These are phyloP conservation scores for Agroathelia rolfsii DNA, from an alignment of 1,284 basidiomycete genomes.

Conservation along the genomic window DNA sequence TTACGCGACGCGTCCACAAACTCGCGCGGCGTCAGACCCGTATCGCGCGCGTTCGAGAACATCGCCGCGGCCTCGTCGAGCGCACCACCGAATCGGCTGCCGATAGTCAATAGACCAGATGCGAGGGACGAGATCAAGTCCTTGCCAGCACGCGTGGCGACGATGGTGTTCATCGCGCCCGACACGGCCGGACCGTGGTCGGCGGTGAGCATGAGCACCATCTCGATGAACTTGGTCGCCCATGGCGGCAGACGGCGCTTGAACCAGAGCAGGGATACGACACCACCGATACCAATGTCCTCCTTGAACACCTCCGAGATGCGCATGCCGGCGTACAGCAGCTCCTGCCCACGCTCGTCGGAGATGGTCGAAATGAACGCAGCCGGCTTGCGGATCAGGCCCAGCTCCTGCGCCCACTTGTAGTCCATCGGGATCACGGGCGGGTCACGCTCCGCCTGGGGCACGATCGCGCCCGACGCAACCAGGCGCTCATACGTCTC, in stretches of 20 bases:
- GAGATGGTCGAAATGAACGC: constrained; percentile 99
- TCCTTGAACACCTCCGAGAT: constrained; percentile 99
- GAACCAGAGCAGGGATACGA: constrained; percentile 96
- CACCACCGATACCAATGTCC: constrained; percentile 95
- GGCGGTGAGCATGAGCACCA: constrained; percentile 98
- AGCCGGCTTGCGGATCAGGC: constrained; percentile 96
- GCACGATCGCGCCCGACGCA: constrained; percentile 56
- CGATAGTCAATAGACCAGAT: constrained; percentile 95
- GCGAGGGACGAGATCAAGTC: constrained; percentile 95
- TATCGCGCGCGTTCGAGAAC: constrained; percentile 88
- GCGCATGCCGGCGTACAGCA: constrained; percentile 97
- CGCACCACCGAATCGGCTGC: constrained; percentile 98
- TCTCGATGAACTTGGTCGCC: constrained; percentile 97
- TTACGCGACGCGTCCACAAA: constrained; percentile 96
- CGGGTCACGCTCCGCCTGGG: constrained; percentile 77
- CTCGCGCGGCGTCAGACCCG: constrained; percentile 90
- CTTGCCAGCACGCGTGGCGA: constrained; percentile 97
- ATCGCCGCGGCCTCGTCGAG: constrained; percentile 94
- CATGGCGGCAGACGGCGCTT: constrained; percentile 83
- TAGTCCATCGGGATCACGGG: constrained; percentile 99
- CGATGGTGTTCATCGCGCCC: constrained; percentile 99
- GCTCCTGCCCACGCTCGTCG: constrained; percentile 97
- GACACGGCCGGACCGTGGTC: constrained; percentile 98
- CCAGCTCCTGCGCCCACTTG: constrained; percentile 98
- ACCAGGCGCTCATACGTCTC: constrained; percentile 85